Percentiles rank a stretch among this genome's conserved stretches.
phyloP scores from a whole-genome alignment of 176 grass and related monocot genomes.

The barley (Hordeum vulgare) region DNA sequence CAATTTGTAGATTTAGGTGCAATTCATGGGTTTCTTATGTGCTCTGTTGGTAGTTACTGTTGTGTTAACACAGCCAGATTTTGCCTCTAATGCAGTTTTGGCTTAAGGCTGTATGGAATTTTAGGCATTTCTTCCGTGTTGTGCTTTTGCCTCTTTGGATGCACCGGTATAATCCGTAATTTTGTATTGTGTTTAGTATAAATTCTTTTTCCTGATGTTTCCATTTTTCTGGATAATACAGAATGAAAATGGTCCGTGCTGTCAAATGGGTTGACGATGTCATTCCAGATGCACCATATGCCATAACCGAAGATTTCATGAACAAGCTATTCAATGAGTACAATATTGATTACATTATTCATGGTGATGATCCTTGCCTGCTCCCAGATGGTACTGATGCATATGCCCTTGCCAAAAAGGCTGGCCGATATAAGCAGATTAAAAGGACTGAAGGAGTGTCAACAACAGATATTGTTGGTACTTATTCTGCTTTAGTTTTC shows the following conservation, averaged over 20 bases:
- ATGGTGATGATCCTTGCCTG: conserved; percentile 92
- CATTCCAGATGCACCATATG: conserved; percentile 85
- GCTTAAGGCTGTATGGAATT: background rate
- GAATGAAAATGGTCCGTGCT: conserved; percentile 83
- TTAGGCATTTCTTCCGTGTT: background rate
- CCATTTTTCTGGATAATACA: conserved; percentile 16
- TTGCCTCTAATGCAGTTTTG: background rate
- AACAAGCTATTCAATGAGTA: conserved; percentile 89
- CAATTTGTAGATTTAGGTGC: background rate
- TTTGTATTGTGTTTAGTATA: background rate
- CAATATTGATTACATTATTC: conserved; percentile 95
- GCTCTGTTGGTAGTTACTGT: background rate
- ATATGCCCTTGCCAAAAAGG: conserved; percentile 93
- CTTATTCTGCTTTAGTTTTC: conserved; percentile 17
- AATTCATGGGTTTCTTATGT: background rate
- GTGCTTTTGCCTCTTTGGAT: background rate
- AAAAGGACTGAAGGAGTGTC: conserved; percentile 92
- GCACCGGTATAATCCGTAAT: background rate
- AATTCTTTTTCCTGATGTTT: background rate
- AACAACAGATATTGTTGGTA: conserved; percentile 91
- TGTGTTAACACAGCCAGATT: background rate
- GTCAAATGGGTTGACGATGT: conserved; percentile 93
- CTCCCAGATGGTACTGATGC: conserved; percentile 89
- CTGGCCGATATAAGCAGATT: conserved; percentile 92
- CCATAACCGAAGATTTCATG: conserved; percentile 94